phyloP scores from a whole-genome alignment of 2,329 filamentous ascomycete genomes.

The Elsinoe australis region DNA sequence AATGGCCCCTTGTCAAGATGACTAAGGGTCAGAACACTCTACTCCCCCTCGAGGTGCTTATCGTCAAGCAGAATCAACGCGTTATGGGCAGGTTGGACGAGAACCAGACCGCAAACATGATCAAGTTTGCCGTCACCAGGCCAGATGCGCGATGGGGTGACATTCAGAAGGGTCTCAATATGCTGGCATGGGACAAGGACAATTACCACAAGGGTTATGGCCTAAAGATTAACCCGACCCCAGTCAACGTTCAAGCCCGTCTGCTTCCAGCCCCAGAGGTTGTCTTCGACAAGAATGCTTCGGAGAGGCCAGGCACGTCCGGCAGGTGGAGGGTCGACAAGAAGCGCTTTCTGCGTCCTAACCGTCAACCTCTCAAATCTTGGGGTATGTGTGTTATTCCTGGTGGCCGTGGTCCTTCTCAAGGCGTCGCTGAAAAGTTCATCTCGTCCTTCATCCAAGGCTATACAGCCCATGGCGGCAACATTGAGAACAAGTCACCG shows the following conservation, averaged over 20 bases:
- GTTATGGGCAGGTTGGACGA: constrained; percentile 54
- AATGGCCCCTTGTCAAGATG: constrained; percentile 52
- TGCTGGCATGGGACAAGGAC: constrained; percentile 62
- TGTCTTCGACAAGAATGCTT: constrained; percentile 49
- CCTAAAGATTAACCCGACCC: constrained; percentile 56
- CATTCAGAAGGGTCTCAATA: constrained; percentile 59
- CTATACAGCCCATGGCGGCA: constrained; percentile 56
- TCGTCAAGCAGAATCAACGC: constrained; percentile 48
- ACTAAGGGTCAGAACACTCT: constrained; percentile 44
- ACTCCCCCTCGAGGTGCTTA: constrained; percentile 51
- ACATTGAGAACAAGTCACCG: constrained; percentile 42
- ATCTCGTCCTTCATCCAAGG: constrained; percentile 53
- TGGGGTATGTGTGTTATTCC: constrained; percentile 71
- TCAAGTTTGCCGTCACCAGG: constrained; percentile 80
- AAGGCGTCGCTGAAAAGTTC: constrained; percentile 45
- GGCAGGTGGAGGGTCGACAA: constrained; percentile 85
- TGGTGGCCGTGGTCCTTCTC: constrained; percentile 39
- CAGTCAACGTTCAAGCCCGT: constrained; percentile 59
- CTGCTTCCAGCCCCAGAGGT: constrained; percentile 65
- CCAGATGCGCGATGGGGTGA: constrained; percentile 60
- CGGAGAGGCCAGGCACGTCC: constrained; percentile 51
- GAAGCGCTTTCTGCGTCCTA: constrained; percentile 65
- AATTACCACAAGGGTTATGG: constrained; percentile 65
- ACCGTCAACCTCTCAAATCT: constrained; percentile 53
- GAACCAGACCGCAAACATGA: constrained; percentile 72